A percentile compares a stretch with the other conserved stretches of the same genome.
Evolutionary conservation across 1,284 basidiomycete species (phyloP).

Genomic region (Schizophyllum commune): DNA sequence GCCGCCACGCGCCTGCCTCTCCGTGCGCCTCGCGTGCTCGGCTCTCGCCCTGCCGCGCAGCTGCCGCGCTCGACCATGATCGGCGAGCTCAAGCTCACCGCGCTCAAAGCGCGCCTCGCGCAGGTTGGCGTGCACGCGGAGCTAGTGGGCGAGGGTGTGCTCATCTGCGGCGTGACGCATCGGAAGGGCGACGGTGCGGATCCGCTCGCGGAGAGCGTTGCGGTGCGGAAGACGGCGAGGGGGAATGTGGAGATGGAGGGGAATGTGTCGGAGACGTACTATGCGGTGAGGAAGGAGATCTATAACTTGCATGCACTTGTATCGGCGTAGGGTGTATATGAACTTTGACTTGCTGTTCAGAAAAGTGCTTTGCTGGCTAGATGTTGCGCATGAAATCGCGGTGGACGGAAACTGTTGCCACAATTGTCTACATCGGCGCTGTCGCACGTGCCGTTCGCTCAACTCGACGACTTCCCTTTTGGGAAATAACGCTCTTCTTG

Average conservation of each 20-base stretch:
- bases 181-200: constrained; percentile 38
- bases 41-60: constrained; percentile 49
- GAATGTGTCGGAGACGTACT: constrained; percentile 82
- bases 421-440: no score
- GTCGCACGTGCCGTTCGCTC: no score
- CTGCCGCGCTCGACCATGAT: constrained; percentile 90
- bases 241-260: constrained; percentile 87
- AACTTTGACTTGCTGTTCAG: no score
- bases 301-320: constrained; percentile 86
- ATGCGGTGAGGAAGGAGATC: constrained; percentile 78
- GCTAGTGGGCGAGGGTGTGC: constrained; percentile 88
- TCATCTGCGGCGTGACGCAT: constrained; percentile 79
- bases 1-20: constrained; percentile 17
- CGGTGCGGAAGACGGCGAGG: constrained; percentile 79
- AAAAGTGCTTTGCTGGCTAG: no score
- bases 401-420: no score
- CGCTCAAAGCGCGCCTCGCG: constrained; percentile 72
- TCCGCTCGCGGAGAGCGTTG: constrained; percentile 66
- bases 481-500: no score
- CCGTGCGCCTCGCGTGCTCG: constrained; percentile 37
- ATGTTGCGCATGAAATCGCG: no score
- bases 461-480: no score
- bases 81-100: constrained; percentile 86
- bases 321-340: constrained; percentile 38
- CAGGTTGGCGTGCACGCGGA: constrained; percentile 79